Evolutionary conservation across 768 basidiomycete species (phyloP), one percentile per base, ranked within the genome.

Genomic region (Tricholoma saponaceum): DNA sequence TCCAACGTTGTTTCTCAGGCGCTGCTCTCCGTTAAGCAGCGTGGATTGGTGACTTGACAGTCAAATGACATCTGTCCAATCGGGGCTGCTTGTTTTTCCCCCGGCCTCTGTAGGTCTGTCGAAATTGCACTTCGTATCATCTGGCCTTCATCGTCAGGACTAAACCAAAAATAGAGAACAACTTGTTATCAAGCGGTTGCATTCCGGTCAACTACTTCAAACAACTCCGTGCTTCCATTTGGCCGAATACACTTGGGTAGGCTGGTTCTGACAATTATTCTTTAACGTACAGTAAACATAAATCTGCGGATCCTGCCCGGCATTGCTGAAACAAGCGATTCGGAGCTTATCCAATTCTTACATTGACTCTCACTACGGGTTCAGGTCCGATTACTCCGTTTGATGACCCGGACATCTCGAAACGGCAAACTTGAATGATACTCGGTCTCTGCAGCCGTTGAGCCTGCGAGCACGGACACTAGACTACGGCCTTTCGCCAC

Each of bases 381-480:
- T 77, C 82, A 51, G 93, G 93, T 1, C 84, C 95, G 13, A 92
- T 92, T 69, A 86, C 95, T 2, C 94, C 95, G 5, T 77, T 97
- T 35, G 76, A 86, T 58, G 87, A 96, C 81, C 0, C 97, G 95
- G 68, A 83, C 84, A 0, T 71, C 85, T 37, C 62, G 77, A 1
- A 70, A 69, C 8, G 73, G 83, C 56, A 87, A 84, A 57, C 72
- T 74, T 41, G 86, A 85, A 57, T 72, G 75, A 43, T 92, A 93
- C 4, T 95, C 92, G 51, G 95, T 90, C 9, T 77, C 79, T 22
- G 85, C 86, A 6, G 86, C 90, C 4, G 80, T 98, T 44, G 7
- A 23, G 12, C 20, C 12, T 23, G 9, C 20, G 16, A 8, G n/a
- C 3, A 39, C 12, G 16, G 37, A 9, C 18, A 8, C n/a, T 20